A percentile compares a stretch with the other conserved stretches of the same genome.
These are phyloP conservation scores for Bryoglossum gracile DNA, from an alignment of 495 filamentous ascomycete species.

Conservation along the genomic window DNA sequence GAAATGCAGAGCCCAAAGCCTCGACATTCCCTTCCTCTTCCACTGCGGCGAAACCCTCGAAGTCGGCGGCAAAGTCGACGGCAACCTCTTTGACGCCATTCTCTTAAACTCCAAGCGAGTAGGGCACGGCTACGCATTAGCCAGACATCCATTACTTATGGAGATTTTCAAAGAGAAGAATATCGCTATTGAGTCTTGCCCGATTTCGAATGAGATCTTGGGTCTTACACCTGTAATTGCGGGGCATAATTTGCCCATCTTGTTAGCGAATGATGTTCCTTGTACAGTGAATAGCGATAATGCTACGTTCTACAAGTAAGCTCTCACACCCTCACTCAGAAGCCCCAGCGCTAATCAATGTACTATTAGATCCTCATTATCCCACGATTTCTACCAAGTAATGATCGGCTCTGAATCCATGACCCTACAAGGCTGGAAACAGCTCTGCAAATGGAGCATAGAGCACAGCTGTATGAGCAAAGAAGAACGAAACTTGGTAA, in stretches of 20 bases:
- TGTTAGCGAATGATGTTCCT: constrained; percentile 44
- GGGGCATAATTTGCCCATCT: constrained; percentile 41
- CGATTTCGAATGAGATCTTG: constrained; percentile 79
- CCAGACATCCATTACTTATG: constrained; percentile 77
- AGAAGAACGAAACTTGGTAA: constrained; percentile 26
- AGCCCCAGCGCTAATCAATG: not conserved
- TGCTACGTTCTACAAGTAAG: constrained; percentile 45
- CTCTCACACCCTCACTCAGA: not conserved
- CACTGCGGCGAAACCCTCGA: constrained; percentile 89
- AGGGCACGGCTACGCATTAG: constrained; percentile 86
- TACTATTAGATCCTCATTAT: constrained; percentile 41
- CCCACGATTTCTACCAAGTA: constrained; percentile 50
- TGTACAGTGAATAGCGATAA: constrained; percentile 50
- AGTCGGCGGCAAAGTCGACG: constrained; percentile 65
- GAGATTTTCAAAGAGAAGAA: constrained; percentile 72
- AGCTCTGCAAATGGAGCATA: constrained; percentile 48
- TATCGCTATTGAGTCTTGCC: constrained; percentile 83
- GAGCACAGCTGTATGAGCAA: constrained; percentile 42
- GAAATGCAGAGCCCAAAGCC: constrained; percentile 53
- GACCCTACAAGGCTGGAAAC: constrained; percentile 44
- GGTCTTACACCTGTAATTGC: constrained; percentile 40
- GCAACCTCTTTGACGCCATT: constrained; percentile 84
- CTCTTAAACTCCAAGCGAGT: constrained; percentile 78
- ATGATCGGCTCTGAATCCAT: constrained; percentile 45
- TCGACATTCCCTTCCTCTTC: constrained; percentile 92